These are phyloP conservation scores for Aspergillus egyptiacus DNA, from an alignment of 495 filamentous ascomycete species.

Conservation along the genomic window DNA sequence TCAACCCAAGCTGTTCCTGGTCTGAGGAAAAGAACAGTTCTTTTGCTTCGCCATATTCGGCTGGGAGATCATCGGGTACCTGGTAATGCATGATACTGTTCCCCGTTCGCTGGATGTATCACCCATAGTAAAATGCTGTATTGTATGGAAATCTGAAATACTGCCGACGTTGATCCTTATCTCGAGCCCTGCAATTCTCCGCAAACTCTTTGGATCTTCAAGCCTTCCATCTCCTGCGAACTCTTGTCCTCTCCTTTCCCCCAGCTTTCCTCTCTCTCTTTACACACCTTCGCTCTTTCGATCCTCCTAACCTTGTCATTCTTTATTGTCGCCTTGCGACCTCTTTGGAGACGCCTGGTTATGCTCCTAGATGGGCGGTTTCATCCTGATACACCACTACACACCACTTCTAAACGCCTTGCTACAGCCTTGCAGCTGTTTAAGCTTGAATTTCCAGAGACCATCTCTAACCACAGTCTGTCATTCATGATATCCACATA, in stretches of 20 bases:
- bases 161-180: conserved; percentile 8
- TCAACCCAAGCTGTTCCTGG: neutral
- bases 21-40: neutral
- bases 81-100: conserved; percentile 1
- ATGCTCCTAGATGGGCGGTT: conserved; percentile 11
- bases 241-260: conserved; percentile 3
- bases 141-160: conserved; percentile 1
- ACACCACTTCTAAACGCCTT: conserved; percentile 2
- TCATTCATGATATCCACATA: too few relatives aligned
- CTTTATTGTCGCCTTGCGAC: conserved; percentile 2
- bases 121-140: neutral
- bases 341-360: neutral
- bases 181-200: neutral
- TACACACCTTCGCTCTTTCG: neutral
- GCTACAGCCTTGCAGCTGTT: neutral
- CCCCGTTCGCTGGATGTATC: neutral
- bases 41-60: neutral
- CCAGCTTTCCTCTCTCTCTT: neutral
- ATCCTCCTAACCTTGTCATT: conserved; percentile 1
- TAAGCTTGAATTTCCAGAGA: neutral
- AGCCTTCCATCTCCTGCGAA: neutral
- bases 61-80: neutral
- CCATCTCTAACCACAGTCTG: too few relatives aligned
- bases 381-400: conserved; percentile 1
- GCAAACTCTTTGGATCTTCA: conserved; percentile 5